Evolutionary conservation across 345 rosid genomes (phyloP).

Genomic region (Aquilaria sinensis): DNA sequence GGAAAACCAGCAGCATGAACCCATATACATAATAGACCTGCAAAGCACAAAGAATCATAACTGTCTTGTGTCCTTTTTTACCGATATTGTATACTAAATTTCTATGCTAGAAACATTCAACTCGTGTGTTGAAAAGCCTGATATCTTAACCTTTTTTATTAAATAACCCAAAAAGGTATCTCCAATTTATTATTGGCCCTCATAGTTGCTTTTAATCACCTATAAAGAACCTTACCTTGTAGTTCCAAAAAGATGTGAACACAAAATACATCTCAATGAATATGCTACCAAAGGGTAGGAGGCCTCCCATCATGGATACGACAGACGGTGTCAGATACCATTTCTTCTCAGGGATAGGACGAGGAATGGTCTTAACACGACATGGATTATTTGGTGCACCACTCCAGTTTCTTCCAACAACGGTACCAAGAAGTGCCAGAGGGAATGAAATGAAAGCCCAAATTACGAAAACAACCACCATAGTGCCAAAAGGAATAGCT

Average conservation of each 20-base stretch:
- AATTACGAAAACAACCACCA: constrained; percentile 85
- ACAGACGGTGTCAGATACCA: constrained; percentile 95
- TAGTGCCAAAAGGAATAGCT: constrained; percentile 95
- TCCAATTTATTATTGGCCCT: neutral
- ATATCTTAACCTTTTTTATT: too few relatives aligned
- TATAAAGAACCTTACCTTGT: constrained; percentile 55
- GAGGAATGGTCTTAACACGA: constrained; percentile 97
- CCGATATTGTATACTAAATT: neutral
- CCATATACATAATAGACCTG: constrained; percentile 98
- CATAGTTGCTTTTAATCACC: neutral
- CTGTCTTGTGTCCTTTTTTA: neutral
- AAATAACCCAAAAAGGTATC: neutral
- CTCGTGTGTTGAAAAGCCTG: neutral
- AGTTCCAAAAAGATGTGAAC: constrained; percentile 96
- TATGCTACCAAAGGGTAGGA: constrained; percentile 93
- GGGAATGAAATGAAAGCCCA: constrained; percentile 99
- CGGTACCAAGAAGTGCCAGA: constrained; percentile 93
- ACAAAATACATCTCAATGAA: constrained; percentile 95
- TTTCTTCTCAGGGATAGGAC: constrained; percentile 94
- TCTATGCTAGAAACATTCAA: neutral
- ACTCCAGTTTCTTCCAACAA: constrained; percentile 92
- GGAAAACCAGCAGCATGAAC: constrained; percentile 82
- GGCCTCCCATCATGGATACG: constrained; percentile 91
- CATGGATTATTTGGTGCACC: constrained; percentile 97
- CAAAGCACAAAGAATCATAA: constrained; percentile 1